A percentile compares a stretch with the other conserved stretches of the same genome.
Evolutionary conservation across 371 early-diverging fungal species (phyloP).

Genomic region (Zopfochytrium polystomum): DNA sequence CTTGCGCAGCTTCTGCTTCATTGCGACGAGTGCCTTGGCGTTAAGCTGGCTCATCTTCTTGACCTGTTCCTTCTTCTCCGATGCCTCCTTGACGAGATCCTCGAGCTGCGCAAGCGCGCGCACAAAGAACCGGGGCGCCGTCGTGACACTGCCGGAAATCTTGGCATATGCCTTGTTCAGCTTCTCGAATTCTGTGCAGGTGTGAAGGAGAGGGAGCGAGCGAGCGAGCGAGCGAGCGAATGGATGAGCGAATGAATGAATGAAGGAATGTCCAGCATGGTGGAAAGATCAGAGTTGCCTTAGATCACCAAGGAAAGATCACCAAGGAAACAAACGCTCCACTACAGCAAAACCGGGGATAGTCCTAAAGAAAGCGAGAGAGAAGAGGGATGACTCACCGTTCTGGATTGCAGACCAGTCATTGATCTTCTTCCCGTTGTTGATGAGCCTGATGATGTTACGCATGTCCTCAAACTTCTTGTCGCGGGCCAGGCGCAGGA

Average conservation of each 20-base stretch:
- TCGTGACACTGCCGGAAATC: slow-evolving; percentile 46
- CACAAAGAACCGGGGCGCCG: slow-evolving; percentile 73
- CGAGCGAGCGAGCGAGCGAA: not conserved
- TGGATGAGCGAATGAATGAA: too few species aligned
- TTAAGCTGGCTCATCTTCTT: slow-evolving; percentile 82
- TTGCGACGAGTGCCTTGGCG: slow-evolving; percentile 79
- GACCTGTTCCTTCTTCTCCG: slow-evolving; percentile 62
- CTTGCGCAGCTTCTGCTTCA: slow-evolving; percentile 91
- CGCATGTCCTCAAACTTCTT: slow-evolving; percentile 72
- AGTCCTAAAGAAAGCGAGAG: not conserved
- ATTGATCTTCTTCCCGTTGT: slow-evolving; percentile 78
- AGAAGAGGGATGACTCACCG: slow-evolving; percentile 60
- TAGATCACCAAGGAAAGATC: not conserved
- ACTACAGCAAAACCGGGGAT: too few species aligned
- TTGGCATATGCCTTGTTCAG: slow-evolving; percentile 71
- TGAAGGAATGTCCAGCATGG: too few species aligned
- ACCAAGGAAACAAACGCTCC: too few species aligned
- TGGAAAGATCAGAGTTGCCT: too few species aligned
- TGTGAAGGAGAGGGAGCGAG: not conserved
- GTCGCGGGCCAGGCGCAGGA: slow-evolving; percentile 79
- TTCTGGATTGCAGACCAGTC: slow-evolving; percentile 84
- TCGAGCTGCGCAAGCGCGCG: slow-evolving; percentile 76
- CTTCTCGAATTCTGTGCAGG: slow-evolving; percentile 77
- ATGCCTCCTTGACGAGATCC: slow-evolving; percentile 59
- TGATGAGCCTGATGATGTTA: slow-evolving; percentile 54